These are phyloP conservation scores for Chimonanthus salicifolius DNA, from an alignment of 164 flowering plant species.

Conservation along the genomic window DNA sequence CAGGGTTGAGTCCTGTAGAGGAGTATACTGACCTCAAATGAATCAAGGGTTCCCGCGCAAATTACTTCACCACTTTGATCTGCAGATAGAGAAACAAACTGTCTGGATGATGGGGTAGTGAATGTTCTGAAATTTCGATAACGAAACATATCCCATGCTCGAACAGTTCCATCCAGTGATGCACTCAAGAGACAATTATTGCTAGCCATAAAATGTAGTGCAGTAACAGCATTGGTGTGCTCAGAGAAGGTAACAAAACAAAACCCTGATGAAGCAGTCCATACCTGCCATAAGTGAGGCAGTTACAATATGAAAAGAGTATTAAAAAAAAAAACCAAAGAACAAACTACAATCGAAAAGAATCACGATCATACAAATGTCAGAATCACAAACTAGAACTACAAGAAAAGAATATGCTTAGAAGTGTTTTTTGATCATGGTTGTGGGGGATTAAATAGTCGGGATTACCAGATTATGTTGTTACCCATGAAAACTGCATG, in stretches of 20 bases:
- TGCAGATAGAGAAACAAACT: slow-evolving; percentile 93
- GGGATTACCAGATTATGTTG: too few species aligned
- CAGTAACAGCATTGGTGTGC: slow-evolving; percentile 95
- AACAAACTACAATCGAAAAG: neutral
- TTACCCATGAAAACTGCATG: too few species aligned
- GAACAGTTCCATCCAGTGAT: slow-evolving; percentile 96
- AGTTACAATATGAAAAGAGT: too few species aligned
- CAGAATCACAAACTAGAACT: neutral
- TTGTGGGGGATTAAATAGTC: too few species aligned
- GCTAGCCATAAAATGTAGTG: slow-evolving; percentile 82
- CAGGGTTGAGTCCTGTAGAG: neutral
- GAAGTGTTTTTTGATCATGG: too few species aligned
- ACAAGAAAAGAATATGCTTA: too few species aligned
- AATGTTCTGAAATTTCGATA: slow-evolving; percentile 92
- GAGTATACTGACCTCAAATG: slow-evolving; percentile 67
- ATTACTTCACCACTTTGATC: slow-evolving; percentile 97
- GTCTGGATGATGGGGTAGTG: slow-evolving; percentile 80
- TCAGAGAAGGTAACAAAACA: slow-evolving; percentile 92
- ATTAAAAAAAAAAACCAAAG: neutral
- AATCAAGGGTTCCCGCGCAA: slow-evolving; percentile 97
- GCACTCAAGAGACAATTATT: slow-evolving; percentile 89
- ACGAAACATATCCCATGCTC: slow-evolving; percentile 97
- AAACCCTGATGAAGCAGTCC: slow-evolving; percentile 91
- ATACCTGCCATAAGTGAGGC: slow-evolving; percentile 49
- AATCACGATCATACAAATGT: neutral